Percentiles rank a stretch among this genome's conserved stretches.
phyloP scores from a whole-genome alignment of 2,329 filamentous ascomycete species.

The Aspergillus aculeatinus region DNA sequence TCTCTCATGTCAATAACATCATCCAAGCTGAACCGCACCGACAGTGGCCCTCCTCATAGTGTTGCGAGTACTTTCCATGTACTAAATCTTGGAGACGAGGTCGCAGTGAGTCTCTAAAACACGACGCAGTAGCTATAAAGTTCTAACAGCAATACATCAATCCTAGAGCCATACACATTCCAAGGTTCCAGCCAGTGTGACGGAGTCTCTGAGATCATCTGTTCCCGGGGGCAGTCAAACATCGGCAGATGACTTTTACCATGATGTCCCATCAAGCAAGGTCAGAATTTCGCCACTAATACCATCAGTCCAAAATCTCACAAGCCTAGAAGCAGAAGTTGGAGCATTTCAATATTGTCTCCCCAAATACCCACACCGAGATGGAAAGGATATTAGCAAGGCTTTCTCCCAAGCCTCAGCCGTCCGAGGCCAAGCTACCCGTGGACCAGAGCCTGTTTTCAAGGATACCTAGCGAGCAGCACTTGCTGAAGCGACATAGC shows the following conservation, averaged over 20 bases:
- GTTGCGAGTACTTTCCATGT: conserved; percentile 21
- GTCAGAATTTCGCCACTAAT: conserved; percentile 26
- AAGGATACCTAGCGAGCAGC: conserved; percentile 71
- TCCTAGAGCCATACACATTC: conserved; percentile 28
- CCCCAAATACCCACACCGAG: conserved; percentile 35
- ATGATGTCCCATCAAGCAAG: conserved; percentile 37
- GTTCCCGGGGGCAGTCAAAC: conserved; percentile 37
- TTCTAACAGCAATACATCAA: not conserved
- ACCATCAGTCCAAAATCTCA: conserved; percentile 28
- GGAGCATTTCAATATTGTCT: conserved; percentile 35
- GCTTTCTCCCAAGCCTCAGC: conserved; percentile 38
- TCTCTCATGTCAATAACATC: conserved; percentile 28
- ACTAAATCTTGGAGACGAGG: conserved; percentile 24
- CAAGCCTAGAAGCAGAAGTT: conserved; percentile 49
- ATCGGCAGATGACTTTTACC: conserved; percentile 18
- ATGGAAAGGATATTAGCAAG: conserved; percentile 63
- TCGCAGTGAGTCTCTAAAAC: conserved; percentile 25
- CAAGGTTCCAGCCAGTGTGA: conserved; percentile 24
- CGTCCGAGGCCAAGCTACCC: conserved; percentile 14
- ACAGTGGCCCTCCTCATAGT: conserved; percentile 19
- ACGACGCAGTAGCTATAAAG: not conserved
- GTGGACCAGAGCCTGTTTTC: conserved; percentile 53
- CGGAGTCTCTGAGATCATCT: conserved; percentile 34
- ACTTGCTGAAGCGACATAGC: conserved; percentile 57
- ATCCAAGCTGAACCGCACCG: conserved; percentile 26